A percentile compares a stretch with the other conserved stretches of the same genome.
These are phyloP conservation scores for Naganishia vishniacii DNA, from an alignment of 768 basidiomycete genomes.

Conservation along the genomic window DNA sequence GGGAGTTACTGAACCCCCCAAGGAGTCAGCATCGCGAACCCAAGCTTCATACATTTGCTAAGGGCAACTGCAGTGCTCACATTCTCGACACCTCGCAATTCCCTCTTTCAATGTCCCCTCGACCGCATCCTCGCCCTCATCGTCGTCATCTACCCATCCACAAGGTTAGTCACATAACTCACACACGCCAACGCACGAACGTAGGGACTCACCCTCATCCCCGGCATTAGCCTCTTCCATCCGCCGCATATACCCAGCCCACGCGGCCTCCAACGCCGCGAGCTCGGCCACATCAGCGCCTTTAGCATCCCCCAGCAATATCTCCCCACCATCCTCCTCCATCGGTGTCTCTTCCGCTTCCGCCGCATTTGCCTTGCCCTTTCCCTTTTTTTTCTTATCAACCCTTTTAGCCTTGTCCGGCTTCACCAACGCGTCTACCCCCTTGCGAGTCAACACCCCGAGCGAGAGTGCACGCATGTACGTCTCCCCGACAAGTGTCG, in stretches of 20 bases:
- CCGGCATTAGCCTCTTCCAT: constrained; percentile 22
- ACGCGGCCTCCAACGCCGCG: constrained; percentile 25
- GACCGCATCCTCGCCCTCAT: constrained; percentile 31
- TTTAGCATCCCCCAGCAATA: background rate
- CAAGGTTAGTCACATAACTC: too few species aligned
- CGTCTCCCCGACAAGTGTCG: constrained; percentile 22
- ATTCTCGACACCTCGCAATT: constrained; percentile 28
- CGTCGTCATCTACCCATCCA: constrained; percentile 7
- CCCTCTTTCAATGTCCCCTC: constrained; percentile 32
- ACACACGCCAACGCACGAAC: too few species aligned
- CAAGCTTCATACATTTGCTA: background rate
- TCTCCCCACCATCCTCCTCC: too few species aligned
- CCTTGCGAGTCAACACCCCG: constrained; percentile 29
- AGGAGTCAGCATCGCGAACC: background rate
- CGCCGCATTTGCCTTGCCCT: background rate
- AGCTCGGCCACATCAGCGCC: constrained; percentile 20
- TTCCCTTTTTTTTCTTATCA: background rate
- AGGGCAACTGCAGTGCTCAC: constrained; percentile 25
- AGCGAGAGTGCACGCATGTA: constrained; percentile 32
- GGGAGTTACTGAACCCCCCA: constrained; percentile 54
- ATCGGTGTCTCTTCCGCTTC: background rate
- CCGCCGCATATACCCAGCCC: constrained; percentile 24
- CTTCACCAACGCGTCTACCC: background rate
- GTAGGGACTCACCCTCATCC: constrained; percentile 21
- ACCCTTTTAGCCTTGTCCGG: constrained; percentile 13